phyloP scores from a whole-genome alignment of 352 stramenopile species.

The Globisporangium emineosum region DNA sequence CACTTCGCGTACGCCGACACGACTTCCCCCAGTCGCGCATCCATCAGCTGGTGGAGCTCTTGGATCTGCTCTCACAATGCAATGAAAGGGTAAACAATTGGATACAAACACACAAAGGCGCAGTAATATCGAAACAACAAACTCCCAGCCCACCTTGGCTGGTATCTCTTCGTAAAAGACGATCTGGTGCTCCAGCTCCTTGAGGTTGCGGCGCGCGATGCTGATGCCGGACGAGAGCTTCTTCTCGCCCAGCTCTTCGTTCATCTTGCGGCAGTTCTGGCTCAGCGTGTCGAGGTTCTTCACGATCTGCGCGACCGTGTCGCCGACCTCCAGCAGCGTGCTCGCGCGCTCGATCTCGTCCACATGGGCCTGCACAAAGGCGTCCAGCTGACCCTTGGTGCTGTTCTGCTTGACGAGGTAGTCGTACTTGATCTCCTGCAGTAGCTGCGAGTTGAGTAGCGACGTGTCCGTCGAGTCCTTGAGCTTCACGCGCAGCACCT shows the following conservation, averaged over 20 bases:
- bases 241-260: conserved; percentile 80
- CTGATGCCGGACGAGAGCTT: conserved; percentile 76
- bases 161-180: conserved; percentile 81
- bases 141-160: conserved; percentile 32
- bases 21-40: conserved; percentile 48
- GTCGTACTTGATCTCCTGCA: conserved; percentile 85
- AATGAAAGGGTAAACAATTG: not conserved
- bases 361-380: conserved; percentile 73
- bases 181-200: conserved; percentile 79
- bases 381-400: conserved; percentile 68
- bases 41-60: conserved; percentile 43
- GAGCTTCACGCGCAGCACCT: conserved; percentile 78
- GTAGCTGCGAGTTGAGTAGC: conserved; percentile 78
- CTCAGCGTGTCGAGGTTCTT: conserved; percentile 53
- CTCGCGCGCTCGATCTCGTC: conserved; percentile 84
- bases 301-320: conserved; percentile 62
- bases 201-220: conserved; percentile 76
- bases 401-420: conserved; percentile 71
- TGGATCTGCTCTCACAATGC: conserved; percentile 25
- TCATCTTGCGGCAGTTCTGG: conserved; percentile 72
- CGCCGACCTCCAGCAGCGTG: conserved; percentile 61
- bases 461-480: conserved; percentile 81
- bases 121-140: not conserved
- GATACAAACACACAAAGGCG: not conserved
- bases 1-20: conserved; percentile 65